These are phyloP conservation scores for Fusarium ramigenum DNA, from an alignment of 2,329 filamentous ascomycete genomes.

Conservation along the genomic window DNA sequence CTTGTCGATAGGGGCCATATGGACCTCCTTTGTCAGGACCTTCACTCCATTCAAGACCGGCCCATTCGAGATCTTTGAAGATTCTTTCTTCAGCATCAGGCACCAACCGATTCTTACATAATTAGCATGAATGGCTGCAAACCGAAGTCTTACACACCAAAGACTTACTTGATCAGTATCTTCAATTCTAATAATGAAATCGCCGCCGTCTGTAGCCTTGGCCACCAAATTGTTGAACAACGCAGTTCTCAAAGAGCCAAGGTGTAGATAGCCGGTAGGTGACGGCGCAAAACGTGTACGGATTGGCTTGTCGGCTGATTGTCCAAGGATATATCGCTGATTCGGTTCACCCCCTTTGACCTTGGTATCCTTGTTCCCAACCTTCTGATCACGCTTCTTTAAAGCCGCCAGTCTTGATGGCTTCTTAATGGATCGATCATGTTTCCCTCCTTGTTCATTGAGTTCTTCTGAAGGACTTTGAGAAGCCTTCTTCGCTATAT, in stretches of 20 bases:
- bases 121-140: not conserved
- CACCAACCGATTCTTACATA: conserved; percentile 77
- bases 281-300: conserved; percentile 88
- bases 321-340: conserved; percentile 47
- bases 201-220: conserved; percentile 79
- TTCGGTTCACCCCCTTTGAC: not conserved
- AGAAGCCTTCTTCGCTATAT: not conserved
- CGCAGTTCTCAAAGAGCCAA: conserved; percentile 91
- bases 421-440: not conserved
- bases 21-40: conserved; percentile 84
- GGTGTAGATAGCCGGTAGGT: conserved; percentile 90
- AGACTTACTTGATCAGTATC: conserved; percentile 86
- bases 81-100: conserved; percentile 80
- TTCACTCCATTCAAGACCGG: conserved; percentile 93
- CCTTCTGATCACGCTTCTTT: conserved; percentile 28
- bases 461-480: not conserved
- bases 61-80: conserved; percentile 85
- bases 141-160: not conserved
- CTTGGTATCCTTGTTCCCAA: not conserved
- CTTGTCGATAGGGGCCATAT: conserved; percentile 87
- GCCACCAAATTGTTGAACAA: conserved; percentile 97
- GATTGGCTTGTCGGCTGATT: conserved; percentile 63
- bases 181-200: conserved; percentile 91
- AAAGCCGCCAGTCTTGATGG: conserved; percentile 37
- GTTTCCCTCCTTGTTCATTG: not conserved